These are phyloP conservation scores for Phytophthora boehmeriae DNA, from an alignment of 352 stramenopile genomes.

Conservation along the genomic window DNA sequence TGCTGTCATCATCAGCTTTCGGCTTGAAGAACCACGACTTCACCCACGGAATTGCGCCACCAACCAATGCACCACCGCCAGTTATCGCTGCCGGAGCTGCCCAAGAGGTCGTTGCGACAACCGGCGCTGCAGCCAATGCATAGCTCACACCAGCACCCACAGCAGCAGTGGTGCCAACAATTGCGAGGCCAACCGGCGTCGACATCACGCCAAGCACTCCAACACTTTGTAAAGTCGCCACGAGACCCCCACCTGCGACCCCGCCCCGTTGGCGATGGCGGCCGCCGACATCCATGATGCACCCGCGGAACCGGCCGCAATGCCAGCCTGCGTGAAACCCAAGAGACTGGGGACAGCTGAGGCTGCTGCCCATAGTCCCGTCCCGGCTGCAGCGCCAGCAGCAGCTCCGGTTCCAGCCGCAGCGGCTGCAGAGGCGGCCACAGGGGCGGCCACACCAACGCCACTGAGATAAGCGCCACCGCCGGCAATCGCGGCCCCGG, in stretches of 20 bases:
- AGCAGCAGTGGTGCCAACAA: neutral
- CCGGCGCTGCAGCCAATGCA: neutral
- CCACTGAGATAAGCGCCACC: neutral
- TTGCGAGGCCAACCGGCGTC: constrained; percentile 1
- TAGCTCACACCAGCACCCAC: neutral
- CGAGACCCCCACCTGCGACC: constrained; percentile 39
- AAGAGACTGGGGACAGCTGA: neutral
- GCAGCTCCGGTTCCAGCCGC: neutral
- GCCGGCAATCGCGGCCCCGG: neutral
- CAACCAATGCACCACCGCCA: neutral
- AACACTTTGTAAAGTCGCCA: constrained; percentile 47
- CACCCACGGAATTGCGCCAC: neutral
- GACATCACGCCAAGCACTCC: constrained; percentile 15
- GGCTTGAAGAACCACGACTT: neutral
- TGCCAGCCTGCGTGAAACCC: constrained; percentile 41
- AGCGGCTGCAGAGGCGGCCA: neutral
- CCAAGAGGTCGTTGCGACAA: neutral
- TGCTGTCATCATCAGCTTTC: neutral
- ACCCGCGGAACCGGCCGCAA: constrained; percentile 38
- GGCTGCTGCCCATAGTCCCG: neutral
- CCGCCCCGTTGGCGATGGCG: constrained; percentile 41
- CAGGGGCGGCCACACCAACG: neutral
- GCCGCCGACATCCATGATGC: constrained; percentile 52
- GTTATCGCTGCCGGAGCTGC: neutral
- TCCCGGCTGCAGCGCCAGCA: neutral